Percentiles rank a stretch among this genome's conserved stretches.
These are phyloP conservation scores for Suhomyces kunorum DNA, from an alignment of 1,139 yeast species.

Conservation along the genomic window DNA sequence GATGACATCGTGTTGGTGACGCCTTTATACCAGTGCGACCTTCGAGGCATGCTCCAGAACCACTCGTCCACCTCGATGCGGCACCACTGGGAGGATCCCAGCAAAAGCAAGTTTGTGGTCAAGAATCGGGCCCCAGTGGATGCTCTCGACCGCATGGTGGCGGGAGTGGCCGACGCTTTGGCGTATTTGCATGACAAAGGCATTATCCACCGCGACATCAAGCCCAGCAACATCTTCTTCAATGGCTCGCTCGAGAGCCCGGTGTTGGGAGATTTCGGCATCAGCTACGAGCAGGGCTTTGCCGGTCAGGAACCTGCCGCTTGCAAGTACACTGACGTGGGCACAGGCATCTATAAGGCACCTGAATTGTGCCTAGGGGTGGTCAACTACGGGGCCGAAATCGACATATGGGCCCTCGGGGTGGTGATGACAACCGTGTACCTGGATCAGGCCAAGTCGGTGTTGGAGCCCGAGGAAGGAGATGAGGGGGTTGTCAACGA, in stretches of 20 bases:
- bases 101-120: conserved; percentile 15
- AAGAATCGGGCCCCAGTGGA: conserved; percentile 11
- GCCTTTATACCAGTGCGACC: conserved; percentile 32
- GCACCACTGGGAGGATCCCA: conserved; percentile 25
- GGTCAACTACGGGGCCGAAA: conserved; percentile 55
- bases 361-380: conserved; percentile 81
- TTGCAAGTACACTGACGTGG: conserved; percentile 65
- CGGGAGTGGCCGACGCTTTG: conserved; percentile 51
- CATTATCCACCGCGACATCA: conserved; percentile 86
- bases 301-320: conserved; percentile 46
- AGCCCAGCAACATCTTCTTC: conserved; percentile 76
- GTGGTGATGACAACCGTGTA: conserved; percentile 64
- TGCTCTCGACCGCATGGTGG: conserved; percentile 6
- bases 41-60: conserved; percentile 27
- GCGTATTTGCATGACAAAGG: conserved; percentile 53
- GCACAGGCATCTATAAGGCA: conserved; percentile 77
- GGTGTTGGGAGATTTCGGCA: conserved; percentile 77
- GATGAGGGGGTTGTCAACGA: conserved; percentile 54
- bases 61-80: conserved; percentile 20
- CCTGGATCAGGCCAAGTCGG: conserved; percentile 46
- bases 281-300: conserved; percentile 48
- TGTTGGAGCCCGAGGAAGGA: conserved; percentile 32
- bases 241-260: conserved; percentile 34
- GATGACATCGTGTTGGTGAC: conserved; percentile 43
- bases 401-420: conserved; percentile 86